These are phyloP conservation scores for Aureobasidium sp. DNA, from an alignment of 2,329 filamentous ascomycete species.

Conservation along the genomic window DNA sequence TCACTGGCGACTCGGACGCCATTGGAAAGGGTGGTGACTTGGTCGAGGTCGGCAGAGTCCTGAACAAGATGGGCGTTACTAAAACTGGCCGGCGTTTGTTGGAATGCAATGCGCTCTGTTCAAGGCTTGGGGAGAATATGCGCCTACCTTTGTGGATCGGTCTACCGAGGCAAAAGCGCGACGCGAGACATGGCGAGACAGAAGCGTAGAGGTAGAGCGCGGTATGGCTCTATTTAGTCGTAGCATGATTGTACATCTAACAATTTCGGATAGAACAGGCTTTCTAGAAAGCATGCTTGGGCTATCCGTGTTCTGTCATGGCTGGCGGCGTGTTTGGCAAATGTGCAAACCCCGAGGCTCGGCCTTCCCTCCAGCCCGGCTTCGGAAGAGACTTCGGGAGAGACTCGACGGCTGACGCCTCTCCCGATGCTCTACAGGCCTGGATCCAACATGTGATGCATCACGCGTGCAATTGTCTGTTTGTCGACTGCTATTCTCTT, in stretches of 20 bases:
- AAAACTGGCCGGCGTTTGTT: background rate
- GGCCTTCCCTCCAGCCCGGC: background rate
- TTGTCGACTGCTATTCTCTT: background rate
- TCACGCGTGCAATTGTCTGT: background rate
- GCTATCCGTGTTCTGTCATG: background rate
- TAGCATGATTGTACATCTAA: background rate
- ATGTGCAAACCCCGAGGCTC: background rate
- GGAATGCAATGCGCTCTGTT: slow-evolving; percentile 5
- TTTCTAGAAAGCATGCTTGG: background rate
- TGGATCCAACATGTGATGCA: background rate
- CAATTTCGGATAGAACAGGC: background rate
- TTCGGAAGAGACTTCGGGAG: background rate
- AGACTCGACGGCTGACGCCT: background rate
- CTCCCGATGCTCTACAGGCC: background rate
- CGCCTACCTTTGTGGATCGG: background rate
- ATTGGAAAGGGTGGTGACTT: slow-evolving; percentile 83
- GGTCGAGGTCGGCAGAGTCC: slow-evolving; percentile 81
- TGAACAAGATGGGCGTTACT: slow-evolving; percentile 27
- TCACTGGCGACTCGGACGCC: slow-evolving; percentile 92
- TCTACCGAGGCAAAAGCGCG: slow-evolving; percentile 8
- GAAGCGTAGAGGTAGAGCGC: background rate
- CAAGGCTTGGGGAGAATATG: background rate
- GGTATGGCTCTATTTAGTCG: slow-evolving; percentile 7
- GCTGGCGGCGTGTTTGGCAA: background rate
- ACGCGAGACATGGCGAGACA: background rate